phyloP scores from a whole-genome alignment of 169 alveolate genomes.

The Eimeria tenella region DNA sequence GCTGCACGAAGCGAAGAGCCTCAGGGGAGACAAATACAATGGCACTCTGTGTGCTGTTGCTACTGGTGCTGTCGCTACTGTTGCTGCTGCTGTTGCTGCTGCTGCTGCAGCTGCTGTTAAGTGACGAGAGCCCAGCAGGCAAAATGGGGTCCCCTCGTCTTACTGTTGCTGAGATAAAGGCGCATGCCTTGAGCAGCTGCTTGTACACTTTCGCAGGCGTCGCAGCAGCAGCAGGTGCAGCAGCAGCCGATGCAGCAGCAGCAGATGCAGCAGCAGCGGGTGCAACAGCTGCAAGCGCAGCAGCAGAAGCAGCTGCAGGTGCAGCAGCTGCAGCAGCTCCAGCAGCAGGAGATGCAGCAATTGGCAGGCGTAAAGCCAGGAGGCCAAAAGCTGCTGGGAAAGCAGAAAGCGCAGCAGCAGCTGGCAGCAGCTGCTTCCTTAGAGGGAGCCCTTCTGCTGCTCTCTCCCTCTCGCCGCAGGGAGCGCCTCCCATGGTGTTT shows the following conservation, averaged over 20 bases:
- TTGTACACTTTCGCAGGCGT: neutral
- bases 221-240: constrained; percentile 1
- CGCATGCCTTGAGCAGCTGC: constrained; percentile 40
- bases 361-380: constrained; percentile 27
- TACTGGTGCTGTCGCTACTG: neutral
- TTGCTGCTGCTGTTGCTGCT: constrained; percentile 41
- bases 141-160: constrained; percentile 22
- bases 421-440: constrained; percentile 54
- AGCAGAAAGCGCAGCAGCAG: constrained; percentile 70
- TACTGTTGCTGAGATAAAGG: neutral
- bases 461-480: constrained; percentile 12
- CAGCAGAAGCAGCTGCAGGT: neutral
- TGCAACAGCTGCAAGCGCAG: constrained; percentile 16
- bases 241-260: neutral
- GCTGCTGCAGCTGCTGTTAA: constrained; percentile 57
- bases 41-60: neutral
- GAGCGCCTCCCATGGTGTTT: neutral
- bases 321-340: constrained; percentile 21
- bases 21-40: constrained; percentile 46
- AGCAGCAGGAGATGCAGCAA: constrained; percentile 18
- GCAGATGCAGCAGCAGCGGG: neutral
- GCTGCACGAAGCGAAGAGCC: constrained; percentile 48
- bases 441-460: constrained; percentile 43
- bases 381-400: constrained; percentile 66
- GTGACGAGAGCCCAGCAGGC: constrained; percentile 15